Evolutionary conservation across 108 stramenopile genomes (phyloP).

Genomic region (Skeletonema potamos): DNA sequence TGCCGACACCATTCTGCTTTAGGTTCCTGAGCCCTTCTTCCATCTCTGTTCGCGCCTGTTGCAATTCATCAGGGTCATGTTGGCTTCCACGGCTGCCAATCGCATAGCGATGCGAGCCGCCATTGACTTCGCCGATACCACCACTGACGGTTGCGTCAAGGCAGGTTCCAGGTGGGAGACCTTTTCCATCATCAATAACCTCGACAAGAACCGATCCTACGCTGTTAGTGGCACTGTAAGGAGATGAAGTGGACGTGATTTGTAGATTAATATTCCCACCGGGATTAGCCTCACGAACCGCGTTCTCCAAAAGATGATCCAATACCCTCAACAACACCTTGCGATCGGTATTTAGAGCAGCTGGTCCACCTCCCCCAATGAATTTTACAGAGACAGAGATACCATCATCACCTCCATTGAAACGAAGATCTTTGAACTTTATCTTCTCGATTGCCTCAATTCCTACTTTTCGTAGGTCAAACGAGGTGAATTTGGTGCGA

Average conservation of each 20-base stretch:
- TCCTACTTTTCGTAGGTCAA: constrained; percentile 19
- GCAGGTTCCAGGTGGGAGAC: constrained; percentile 33
- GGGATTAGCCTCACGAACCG: constrained; percentile 22
- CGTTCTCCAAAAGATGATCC: constrained; percentile 25
- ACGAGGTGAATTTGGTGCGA: background rate
- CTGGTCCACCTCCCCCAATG: constrained; percentile 23
- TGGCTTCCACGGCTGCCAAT: background rate
- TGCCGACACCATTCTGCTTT: constrained; percentile 33
- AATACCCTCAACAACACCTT: constrained; percentile 16
- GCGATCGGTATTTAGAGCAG: constrained; percentile 9
- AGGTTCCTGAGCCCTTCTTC: constrained; percentile 21
- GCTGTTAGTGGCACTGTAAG: background rate
- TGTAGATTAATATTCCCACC: constrained; percentile 21
- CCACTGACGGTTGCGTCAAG: constrained; percentile 1
- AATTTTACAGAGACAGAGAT: constrained; percentile 17
- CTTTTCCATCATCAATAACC: constrained; percentile 32
- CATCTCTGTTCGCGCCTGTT: constrained; percentile 17
- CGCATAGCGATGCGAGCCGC: constrained; percentile 10
- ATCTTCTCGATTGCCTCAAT: constrained; percentile 30
- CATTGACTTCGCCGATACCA: background rate
- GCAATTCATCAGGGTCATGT: constrained; percentile 25
- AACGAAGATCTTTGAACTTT: constrained; percentile 10
- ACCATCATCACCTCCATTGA: constrained; percentile 16
- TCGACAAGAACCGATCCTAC: constrained; percentile 8
- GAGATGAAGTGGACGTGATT: constrained; percentile 9